Evolutionary conservation across 768 basidiomycete species (phyloP), one percentile per base, ranked within the genome.

Genomic region (Boletus rubescentipes): DNA sequence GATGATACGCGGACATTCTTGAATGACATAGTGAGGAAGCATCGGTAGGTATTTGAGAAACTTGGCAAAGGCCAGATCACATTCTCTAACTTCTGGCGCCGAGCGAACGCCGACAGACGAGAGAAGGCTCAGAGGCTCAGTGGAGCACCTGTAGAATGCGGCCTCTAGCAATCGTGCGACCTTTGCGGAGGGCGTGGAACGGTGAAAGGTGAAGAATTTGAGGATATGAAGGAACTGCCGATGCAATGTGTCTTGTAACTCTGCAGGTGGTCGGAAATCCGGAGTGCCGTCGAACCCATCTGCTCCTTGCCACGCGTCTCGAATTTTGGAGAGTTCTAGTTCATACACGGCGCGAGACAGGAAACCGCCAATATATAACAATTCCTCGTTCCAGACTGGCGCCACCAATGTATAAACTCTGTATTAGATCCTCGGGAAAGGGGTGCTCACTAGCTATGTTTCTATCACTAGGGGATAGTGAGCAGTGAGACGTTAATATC

Each of bases 21-120:
- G 67, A 30, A 82, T 57, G 10, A 91, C 68, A 9, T 79, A 74
- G 0, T 81, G 73, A 0, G 91, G 84, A 9, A 97, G 65, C 21
- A 89, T 78, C 0, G 94, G 86, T n/a, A 95, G 73, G 36, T 81
- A 72, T 58, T 87, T 87, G 57, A 98, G 69, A 68, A 97, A 98
- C 3, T 72, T 77, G 9, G 79, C 63, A 52, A 93, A 82, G 2
- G 79, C 75, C 0, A 81, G 67, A 51, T 92, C 85, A 0, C 86
- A 91, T 45, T 85, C 73, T 29, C 91, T 85, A 39, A 96, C 83
- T 21, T 85, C 79, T 6, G 73, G 69, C 4, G 84, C 83, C 34
- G 79, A 76, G 11, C 78, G 77, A 1, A 96, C 79, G 9, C 96
- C 45, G 4, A 4, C 9, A 6, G 32, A 34, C 6, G 45, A 46